phyloP scores from a whole-genome alignment of 2,329 filamentous ascomycete species.

The Penicillium palitans region DNA sequence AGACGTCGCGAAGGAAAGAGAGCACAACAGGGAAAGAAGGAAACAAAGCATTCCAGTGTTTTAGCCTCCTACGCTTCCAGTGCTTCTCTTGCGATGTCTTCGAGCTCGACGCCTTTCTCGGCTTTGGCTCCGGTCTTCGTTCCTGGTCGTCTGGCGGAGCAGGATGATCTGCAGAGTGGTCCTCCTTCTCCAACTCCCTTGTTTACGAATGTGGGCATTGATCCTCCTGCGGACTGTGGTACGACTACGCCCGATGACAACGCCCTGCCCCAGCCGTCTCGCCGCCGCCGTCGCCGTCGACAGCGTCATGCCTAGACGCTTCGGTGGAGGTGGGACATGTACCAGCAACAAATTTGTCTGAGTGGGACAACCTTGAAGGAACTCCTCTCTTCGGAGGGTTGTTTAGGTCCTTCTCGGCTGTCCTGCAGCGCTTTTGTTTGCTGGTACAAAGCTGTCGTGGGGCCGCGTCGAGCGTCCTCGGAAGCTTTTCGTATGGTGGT shows the following conservation, averaged over 20 bases:
- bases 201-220: not conserved
- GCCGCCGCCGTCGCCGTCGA: not conserved
- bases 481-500: slow-evolving; percentile 1
- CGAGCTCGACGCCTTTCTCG: not conserved
- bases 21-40: not conserved
- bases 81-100: slow-evolving; percentile 2
- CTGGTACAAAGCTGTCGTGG: not conserved
- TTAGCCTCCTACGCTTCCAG: not conserved
- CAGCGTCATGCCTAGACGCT: not conserved
- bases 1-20: not conserved
- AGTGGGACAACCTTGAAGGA: not conserved
- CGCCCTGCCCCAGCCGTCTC: not conserved
- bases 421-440: not conserved
- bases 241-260: not conserved
- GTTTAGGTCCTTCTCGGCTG: not conserved
- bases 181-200: not conserved
- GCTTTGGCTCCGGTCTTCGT: slow-evolving; percentile 5
- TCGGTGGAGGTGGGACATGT: not conserved
- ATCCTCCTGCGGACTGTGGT: slow-evolving; percentile 3
- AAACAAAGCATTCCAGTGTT: not conserved
- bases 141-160: not conserved
- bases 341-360: not conserved
- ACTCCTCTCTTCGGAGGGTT: slow-evolving; percentile 1
- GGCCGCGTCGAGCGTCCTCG: not conserved
- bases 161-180: slow-evolving; percentile 4